Evolutionary conservation across 202 grass and related monocot species (phyloP).

Genomic region (Musa balbisiana): DNA sequence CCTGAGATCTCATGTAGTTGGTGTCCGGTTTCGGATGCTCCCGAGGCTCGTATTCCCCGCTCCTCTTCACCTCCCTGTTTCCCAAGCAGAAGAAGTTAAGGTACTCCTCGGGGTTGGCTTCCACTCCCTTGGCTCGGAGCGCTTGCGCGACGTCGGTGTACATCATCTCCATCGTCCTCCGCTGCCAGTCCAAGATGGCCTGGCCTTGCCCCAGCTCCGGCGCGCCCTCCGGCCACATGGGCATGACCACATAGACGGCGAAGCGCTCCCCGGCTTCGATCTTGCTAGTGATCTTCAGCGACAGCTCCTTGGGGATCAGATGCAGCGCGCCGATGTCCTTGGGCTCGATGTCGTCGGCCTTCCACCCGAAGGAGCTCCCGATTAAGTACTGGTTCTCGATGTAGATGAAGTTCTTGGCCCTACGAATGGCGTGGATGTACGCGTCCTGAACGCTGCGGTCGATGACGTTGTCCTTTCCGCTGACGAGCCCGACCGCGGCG

Average conservation of each 20-base stretch:
- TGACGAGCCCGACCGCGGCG: neutral
- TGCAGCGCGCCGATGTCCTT: neutral
- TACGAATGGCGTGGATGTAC: neutral
- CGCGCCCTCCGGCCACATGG: too few species aligned
- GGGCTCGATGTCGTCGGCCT: neutral
- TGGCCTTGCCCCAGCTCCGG: too few species aligned
- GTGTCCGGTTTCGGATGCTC: slow-evolving; percentile 1
- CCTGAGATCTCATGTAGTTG: neutral
- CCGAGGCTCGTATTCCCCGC: neutral
- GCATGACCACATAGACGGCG: neutral
- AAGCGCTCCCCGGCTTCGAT: neutral
- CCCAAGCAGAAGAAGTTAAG: neutral
- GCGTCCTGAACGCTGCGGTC: neutral
- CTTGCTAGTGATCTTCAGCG: neutral
- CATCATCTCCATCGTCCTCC: too few species aligned
- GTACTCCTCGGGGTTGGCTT: neutral
- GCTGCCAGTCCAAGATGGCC: too few species aligned
- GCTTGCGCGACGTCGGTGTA: neutral
- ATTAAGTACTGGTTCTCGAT: neutral
- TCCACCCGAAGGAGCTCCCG: neutral
- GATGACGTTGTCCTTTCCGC: neutral
- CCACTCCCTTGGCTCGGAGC: neutral
- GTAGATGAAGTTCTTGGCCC: neutral
- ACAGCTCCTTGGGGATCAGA: neutral
- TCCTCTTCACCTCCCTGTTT: neutral